phyloP scores from a whole-genome alignment of 495 filamentous ascomycete genomes.

The Aeminium ludgeri region DNA sequence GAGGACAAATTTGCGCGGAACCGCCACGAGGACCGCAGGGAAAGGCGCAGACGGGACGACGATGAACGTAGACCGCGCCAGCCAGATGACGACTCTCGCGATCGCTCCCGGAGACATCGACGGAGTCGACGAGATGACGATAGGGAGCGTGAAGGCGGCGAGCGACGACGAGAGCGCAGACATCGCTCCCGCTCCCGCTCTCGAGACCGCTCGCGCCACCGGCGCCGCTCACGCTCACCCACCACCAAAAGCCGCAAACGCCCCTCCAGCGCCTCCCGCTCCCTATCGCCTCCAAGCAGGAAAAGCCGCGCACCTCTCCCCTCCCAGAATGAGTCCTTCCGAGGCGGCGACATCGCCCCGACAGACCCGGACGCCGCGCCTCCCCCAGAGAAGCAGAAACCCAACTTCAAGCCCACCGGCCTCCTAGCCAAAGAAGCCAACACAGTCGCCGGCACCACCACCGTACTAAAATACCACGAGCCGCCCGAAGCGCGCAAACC shows the following conservation, averaged over 20 bases:
- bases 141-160: too few relatives aligned
- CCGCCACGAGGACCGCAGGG: too few relatives aligned
- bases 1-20: too few relatives aligned
- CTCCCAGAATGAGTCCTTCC: slow-evolving; percentile 24
- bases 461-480: slow-evolving; percentile 90
- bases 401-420: slow-evolving; percentile 70
- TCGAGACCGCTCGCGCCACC: slow-evolving; percentile 5
- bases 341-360: slow-evolving; percentile 4
- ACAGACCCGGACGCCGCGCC: slow-evolving; percentile 13
- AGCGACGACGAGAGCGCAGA: background rate
- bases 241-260: slow-evolving; percentile 7
- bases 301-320: slow-evolving; percentile 21
- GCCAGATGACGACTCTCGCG: too few relatives aligned
- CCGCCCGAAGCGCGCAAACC: slow-evolving; percentile 85
- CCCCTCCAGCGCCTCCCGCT: slow-evolving; percentile 5
- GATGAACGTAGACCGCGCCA: too few relatives aligned
- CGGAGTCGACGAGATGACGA: too few relatives aligned
- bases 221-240: slow-evolving; percentile 9
- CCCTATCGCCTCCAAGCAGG: slow-evolving; percentile 8
- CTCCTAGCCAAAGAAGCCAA: slow-evolving; percentile 79
- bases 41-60: too few relatives aligned
- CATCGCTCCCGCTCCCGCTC: slow-evolving; percentile 7
- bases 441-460: slow-evolving; percentile 46
- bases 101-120: too few relatives aligned
- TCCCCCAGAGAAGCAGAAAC: slow-evolving; percentile 55